Base-by-base conservation (phyloP, 192 early-diverging fungal species). In the Backusella tuberculispora region DNA sequence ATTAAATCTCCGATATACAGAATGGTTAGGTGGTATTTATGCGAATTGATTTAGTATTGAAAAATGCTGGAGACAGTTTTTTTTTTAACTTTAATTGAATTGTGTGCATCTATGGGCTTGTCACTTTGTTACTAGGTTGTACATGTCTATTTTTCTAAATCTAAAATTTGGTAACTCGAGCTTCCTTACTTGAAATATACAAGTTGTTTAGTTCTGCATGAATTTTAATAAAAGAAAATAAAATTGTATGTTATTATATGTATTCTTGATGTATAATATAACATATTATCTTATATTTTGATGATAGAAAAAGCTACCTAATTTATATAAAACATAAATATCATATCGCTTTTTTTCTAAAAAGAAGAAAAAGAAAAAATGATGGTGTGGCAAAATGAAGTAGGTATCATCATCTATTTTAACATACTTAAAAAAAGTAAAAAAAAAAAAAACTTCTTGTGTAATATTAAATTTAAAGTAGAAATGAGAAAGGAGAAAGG, bases 301-400 rank as follows among this genome's bases (percentile, higher is more conserved):
- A 12, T 24, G 24, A 24, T 26, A 60, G 19, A 8, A 21, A 8
- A 53, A 21, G n/a, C 0, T 0, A 10, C 3, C 3, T 47, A 10
- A 14, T 3, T 17, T 17, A 10, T 14, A 47, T 17, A 47, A 10
- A 47, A 14, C 46, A 14, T 17, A 10, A 10, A 47, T 2, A 0
- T 47, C 9, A 1, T 14, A 1, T 47, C 46, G 0, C 3, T 3
- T 47, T 2, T 10, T 47, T 53, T 53, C 21, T 53, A 21, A 46
- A 46, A 45, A 21, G 45, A 70, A n/a, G n/a, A n/a, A n/a, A n/a
- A 45, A 47, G 45, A 24, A 46, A 1, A 70, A 70, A 70, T 45
- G 24, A 44, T 24, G 45, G 17, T n/a, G 42, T 41, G 19, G n/a
- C 19, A 69, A 69, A 46, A 69, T 44, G 44, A 69, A 69, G 44